Evolutionary conservation across 164 flowering plant species (phyloP), one percentile per base, ranked within the genome.

Genomic region (Litsea cubeba): DNA sequence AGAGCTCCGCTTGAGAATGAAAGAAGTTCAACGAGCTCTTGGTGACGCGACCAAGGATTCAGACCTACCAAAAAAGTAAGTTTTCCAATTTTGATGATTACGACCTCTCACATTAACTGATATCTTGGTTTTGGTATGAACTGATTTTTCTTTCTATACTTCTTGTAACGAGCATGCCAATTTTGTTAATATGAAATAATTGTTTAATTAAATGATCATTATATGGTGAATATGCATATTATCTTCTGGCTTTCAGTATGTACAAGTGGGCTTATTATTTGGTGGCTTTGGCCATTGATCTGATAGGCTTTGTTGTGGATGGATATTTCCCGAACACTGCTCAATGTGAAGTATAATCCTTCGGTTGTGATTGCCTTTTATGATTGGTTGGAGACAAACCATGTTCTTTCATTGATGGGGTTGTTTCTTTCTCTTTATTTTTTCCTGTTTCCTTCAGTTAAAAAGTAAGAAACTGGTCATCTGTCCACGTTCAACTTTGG

Each of bases 21-120:
- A 88, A 78, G 98, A 93, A 82, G 88, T 88, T 75, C 88, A 83
- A 66, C 83, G 89, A 70, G 84, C 83, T 72, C 82, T 93, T 74
- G 97, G 93, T 28, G 94, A 82, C 80, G 94, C 93, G 70, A 81
- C 81, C 73, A 93, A 87, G 81, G 97, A 91, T 83, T 84, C 91
- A 49, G 91, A 90, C 1, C 83, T 93, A 18, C 90, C 94, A 65
- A 87, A 77, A 73, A 87, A 74, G 98, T 93, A 76, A 78, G 63
- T 49, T 20, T n/a, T 65, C 46, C 12, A 18, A 3, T 15, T 15
- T 65, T 32, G 46, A 54, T 17, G 60, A 20, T 54, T 54, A 17
- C 60, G 3, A 17, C 5, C n/a, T 20, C n/a, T 15, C n/a, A 54
- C 60, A 54, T 54, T 54, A 54, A 54, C 5, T 54, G 20, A 5